Evolutionary conservation across 2,329 filamentous ascomycete genomes (phyloP).

Genomic region (Colletotrichum simmondsii): DNA sequence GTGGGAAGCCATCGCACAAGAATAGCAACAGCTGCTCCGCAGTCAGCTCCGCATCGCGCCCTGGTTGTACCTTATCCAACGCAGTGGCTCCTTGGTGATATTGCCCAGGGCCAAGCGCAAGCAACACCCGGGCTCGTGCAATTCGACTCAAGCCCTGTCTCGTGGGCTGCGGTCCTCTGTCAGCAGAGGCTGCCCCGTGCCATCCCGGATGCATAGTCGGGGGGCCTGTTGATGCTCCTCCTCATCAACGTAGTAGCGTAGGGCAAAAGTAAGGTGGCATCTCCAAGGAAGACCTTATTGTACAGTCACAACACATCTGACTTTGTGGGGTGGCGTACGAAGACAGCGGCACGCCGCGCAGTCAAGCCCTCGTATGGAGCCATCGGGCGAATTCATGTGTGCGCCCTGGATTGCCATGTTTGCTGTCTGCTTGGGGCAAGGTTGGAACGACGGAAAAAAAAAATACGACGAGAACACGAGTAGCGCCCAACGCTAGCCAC

Average conservation of each 20-base stretch:
- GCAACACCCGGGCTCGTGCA: background rate
- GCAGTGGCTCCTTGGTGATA: background rate
- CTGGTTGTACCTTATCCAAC: background rate
- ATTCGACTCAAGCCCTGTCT: background rate
- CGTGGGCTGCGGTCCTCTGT: background rate
- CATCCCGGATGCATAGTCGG: background rate
- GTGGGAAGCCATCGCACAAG: slow-evolving; percentile 1
- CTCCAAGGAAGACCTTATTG: background rate
- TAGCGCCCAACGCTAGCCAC: slow-evolving; percentile 19
- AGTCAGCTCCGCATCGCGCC: background rate
- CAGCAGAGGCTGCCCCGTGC: background rate
- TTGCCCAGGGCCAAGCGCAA: background rate
- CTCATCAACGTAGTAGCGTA: background rate
- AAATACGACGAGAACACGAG: slow-evolving; percentile 6
- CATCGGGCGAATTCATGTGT: background rate
- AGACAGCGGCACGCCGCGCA: too few species aligned
- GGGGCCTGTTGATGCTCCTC: background rate
- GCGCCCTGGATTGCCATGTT: background rate
- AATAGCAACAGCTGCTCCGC: slow-evolving; percentile 8
- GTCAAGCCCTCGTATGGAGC: background rate
- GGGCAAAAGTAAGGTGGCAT: background rate
- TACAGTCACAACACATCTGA: background rate
- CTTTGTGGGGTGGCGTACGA: background rate
- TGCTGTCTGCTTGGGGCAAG: background rate
- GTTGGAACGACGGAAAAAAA: background rate